Conservation (phyloP, 495 filamentous ascomycete species). For the Lasiosphaeris hirsuta region DNA sequence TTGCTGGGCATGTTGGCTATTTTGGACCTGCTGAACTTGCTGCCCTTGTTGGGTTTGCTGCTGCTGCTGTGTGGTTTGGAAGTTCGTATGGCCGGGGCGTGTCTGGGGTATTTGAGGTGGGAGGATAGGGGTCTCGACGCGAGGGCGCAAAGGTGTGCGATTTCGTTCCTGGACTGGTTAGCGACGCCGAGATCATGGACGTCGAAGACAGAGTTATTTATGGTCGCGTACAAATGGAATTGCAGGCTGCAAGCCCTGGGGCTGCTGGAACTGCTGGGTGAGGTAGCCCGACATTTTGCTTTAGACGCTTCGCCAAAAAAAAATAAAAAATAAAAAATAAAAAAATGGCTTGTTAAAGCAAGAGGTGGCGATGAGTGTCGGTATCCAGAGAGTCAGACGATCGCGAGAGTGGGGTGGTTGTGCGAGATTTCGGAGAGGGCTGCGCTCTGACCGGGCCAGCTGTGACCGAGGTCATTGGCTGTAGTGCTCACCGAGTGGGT, state of each 20-base stretch:
- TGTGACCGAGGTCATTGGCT: too few relatives aligned
- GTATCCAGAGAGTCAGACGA: slow-evolving; percentile 7
- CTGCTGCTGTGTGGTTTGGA: slow-evolving; percentile 7
- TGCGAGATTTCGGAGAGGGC: too few relatives aligned
- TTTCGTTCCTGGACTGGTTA: neutral
- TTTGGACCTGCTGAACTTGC: neutral
- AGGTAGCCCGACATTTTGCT: neutral
- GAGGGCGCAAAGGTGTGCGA: slow-evolving; percentile 6
- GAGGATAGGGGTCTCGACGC: slow-evolving; percentile 20
- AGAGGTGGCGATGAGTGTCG: neutral
- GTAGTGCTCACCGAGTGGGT: too few relatives aligned
- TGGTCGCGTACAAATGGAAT: neutral
- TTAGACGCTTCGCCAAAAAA: neutral
- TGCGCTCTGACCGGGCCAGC: too few relatives aligned
- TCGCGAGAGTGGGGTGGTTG: too few relatives aligned
- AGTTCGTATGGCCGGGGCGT: neutral
- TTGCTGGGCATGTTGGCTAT: neutral
- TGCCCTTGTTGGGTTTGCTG: neutral
- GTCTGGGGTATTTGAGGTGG: slow-evolving; percentile 17
- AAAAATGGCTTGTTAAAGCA: slow-evolving; percentile 6
- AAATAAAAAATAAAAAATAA: too few relatives aligned
- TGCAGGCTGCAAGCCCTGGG: neutral
- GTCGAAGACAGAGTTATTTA: neutral
- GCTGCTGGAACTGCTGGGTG: slow-evolving; percentile 10
- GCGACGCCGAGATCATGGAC: neutral